Evolutionary conservation across 1,139 yeast species (phyloP), one percentile per base, ranked within the genome.

Genomic region (Kodamaea suecica): DNA sequence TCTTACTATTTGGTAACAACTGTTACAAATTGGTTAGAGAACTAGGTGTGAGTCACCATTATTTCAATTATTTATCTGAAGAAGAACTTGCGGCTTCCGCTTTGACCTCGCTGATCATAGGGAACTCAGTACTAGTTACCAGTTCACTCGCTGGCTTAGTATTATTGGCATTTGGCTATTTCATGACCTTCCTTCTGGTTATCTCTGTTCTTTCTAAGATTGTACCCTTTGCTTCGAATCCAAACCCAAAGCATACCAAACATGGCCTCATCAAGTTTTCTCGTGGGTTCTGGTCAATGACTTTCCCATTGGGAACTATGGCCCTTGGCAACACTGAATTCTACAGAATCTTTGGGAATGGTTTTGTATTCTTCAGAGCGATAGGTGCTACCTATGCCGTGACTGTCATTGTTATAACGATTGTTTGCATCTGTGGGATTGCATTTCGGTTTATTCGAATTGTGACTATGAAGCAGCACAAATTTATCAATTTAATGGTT

Each of bases 271-370:
- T 70, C 19, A 50, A 50, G 31, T 85, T 79, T 64, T 68, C 72
- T 39, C 72, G 73, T 44, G 77, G 80, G 0, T 85, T 83, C 73
- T 87, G 95, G 95, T 79, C 88, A 20, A 76, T 84, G 69, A 84
- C 95, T 42, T 88, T 88, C 79, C 96, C 96, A 2, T 53, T 86
- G 47, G 96, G 95, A 3, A 86, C 96, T 0, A 80, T 84, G 81
- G 66, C 82, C 0, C 57, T 84, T 14, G 76, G 86, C 3, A 73
- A 78, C 45, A 56, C 66, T 14, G 73, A 76, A 46, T 53, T 86
- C 17, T 76, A 67, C 26, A 33, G 41, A 15, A 56, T 71, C 5
- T 68, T 63, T 33, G 53, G 52, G 7, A 68, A 72, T 5, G 64
- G 63, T 1, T 61, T 78, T 45, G 52, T 53, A 27, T 76, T 79